Evolutionary conservation across 441 rosid species (phyloP), one percentile per base, ranked within the genome.

Genomic region (Populus hybrid): DNA sequence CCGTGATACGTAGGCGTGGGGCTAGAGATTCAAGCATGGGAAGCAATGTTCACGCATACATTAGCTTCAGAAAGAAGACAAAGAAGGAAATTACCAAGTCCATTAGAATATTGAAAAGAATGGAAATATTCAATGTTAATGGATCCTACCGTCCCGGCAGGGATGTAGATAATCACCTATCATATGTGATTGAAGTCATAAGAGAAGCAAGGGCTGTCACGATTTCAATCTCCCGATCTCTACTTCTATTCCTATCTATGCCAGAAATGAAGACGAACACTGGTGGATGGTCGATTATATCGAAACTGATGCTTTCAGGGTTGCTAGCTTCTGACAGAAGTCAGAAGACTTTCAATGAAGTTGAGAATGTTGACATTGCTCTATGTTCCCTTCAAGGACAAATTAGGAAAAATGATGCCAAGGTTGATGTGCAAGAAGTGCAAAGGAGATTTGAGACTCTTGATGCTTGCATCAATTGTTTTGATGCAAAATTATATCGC

Each of bases 1-100:
- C 90, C 5, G 84, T 90, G 38, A 34, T 94, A 5, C 87, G 97
- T 4, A 87, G 97, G 75, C 85, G 80, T 7, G 63, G 63, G 70
- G 88, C 89, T 0, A 76, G 81, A 40, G 83, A 87, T 82, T 79
- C 81, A 2, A 82, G 82, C 83, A 79, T 88, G 57, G 89, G 86
- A 70, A 77, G 77, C 5, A 80, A 85, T 65, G 69, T 88, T 78
- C 81, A 77, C 66, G 83, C 81, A 72, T 91, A 90, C 86, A 72
- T 86, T 40, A 32, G 42, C 73, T 87, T 85, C 68, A 86, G 91
- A 74, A 92, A 85, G 73, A 90, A 84, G 77, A 79, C 83, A 54
- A 90, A 83, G 81, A 88, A 78, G 78, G 92, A 87, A 69, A 78
- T 84, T 9, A 23, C 75, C 69, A 88, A 82, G 78, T 79, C 81